Evolutionary conservation across 306 rosid genomes (phyloP).

Genomic region (Glycine soja): DNA sequence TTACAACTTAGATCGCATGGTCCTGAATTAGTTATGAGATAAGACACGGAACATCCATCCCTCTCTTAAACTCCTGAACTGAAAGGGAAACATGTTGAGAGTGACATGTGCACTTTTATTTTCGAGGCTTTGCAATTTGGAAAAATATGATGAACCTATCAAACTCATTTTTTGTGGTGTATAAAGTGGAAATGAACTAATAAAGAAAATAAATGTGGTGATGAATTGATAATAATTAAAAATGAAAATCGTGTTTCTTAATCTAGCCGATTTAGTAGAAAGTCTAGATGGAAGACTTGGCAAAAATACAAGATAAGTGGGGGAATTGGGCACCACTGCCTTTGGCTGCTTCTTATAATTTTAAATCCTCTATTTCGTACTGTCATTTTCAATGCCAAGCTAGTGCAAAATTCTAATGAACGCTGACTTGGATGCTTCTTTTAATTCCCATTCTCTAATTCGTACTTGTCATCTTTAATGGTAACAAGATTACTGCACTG

Average conservation of each 20-base stretch:
- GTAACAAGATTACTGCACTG: neutral
- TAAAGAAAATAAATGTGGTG: neutral
- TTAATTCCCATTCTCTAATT: neutral
- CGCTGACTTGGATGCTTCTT: neutral
- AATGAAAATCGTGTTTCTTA: neutral
- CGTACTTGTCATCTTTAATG: neutral
- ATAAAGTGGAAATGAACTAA: neutral
- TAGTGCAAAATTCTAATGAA: neutral
- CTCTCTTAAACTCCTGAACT: neutral
- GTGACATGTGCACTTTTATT: neutral
- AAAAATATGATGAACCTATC: neutral
- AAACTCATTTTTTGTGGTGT: neutral
- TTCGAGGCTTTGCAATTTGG: neutral
- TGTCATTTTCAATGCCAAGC: slow-evolving; percentile 1
- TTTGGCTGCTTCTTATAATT: slow-evolving; percentile 11
- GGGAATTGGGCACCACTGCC: neutral
- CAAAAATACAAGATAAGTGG: neutral
- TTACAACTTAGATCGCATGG: too few relatives aligned
- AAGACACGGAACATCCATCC: neutral
- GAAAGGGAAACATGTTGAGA: neutral
- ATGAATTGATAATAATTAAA: neutral
- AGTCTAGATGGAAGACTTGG: neutral
- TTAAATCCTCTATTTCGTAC: neutral
- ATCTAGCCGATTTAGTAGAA: neutral
- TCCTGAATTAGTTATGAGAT: too few relatives aligned